Base-by-base conservation (phyloP, 2,329 filamentous ascomycete species). In the Aspergillus sp. region DNA sequence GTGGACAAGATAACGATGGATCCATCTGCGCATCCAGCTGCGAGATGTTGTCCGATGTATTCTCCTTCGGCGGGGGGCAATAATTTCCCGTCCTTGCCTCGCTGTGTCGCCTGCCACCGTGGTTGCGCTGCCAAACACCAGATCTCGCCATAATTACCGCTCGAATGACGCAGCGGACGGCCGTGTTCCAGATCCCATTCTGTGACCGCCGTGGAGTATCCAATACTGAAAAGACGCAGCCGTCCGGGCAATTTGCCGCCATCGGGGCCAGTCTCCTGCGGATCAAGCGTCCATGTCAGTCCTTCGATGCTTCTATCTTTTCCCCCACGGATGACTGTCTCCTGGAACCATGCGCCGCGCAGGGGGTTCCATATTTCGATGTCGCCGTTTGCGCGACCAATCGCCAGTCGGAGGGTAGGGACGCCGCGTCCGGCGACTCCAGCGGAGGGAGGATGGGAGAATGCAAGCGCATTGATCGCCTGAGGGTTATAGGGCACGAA, bases 291-390 rank as follows among this genome's bases (percentile, higher is more conserved):
- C 94, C 94, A 99, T 38, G 87, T 87, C 22, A 99, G 79, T 7
- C 90, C 90, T 73, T 99, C 94, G 56, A 96, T 87, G 65, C 88
- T 95, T 58, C 91, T 82, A 63, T 91, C 89, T 63, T 88, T 86
- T 46, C 90, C 91, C 57, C 93, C 92, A 33, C 84, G 82, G 47
- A 97, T 86, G 55, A 92, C 85, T 36, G 85, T 85, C 76, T 99
- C 94, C 70, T 97, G 94, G 58, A 90, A 82, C 94, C 94, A 99
- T 56, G 81, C 78, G 14, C 89, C 90, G 58, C 83, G 83, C 49
- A 86, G 76, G 3, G 93, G 91, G 71, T 96, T 96, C 94, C 94
- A 99, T 59, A 99, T 91, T 75, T 99, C 94, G 62, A 99, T 94
- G 67, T 96, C 90, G 62, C 94, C 94, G 70, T 97, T 96, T 53